Evolutionary conservation across 2,329 filamentous ascomycete genomes (phyloP).

Genomic region (Aureobasidium sp.): DNA sequence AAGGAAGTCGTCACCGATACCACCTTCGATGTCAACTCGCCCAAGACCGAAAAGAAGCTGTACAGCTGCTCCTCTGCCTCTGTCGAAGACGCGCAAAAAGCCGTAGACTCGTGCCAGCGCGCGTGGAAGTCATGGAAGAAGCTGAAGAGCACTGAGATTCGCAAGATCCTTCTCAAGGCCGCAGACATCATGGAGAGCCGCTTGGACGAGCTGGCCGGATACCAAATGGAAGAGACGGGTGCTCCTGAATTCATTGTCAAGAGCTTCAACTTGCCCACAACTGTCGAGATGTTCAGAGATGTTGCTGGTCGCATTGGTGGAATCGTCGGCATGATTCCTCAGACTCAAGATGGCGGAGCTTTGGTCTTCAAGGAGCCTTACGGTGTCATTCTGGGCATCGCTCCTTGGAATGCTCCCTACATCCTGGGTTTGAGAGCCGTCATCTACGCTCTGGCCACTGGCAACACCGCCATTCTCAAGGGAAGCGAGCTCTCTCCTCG

Average conservation of each 20-base stretch:
- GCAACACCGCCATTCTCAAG: slow-evolving; percentile 21
- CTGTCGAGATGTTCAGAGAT: slow-evolving; percentile 41
- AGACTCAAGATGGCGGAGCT: slow-evolving; percentile 40
- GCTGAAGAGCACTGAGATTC: slow-evolving; percentile 50
- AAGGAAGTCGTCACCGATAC: slow-evolving; percentile 38
- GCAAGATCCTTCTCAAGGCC: slow-evolving; percentile 61
- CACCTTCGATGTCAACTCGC: slow-evolving; percentile 50
- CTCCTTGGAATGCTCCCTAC: slow-evolving; percentile 21
- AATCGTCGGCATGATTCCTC: slow-evolving; percentile 42
- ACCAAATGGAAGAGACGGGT: slow-evolving; percentile 53
- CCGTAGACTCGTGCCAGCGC: slow-evolving; percentile 51
- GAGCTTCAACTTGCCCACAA: slow-evolving; percentile 32
- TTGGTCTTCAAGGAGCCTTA: slow-evolving; percentile 28
- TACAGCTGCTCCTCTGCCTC: slow-evolving; percentile 50
- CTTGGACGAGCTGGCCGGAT: slow-evolving; percentile 50
- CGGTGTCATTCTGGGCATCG: slow-evolving; percentile 18
- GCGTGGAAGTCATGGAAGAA: slow-evolving; percentile 63
- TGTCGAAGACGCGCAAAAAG: slow-evolving; percentile 45
- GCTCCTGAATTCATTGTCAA: slow-evolving; percentile 32
- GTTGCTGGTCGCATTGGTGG: slow-evolving; percentile 42
- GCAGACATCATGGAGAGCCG: slow-evolving; percentile 55
- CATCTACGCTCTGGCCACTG: slow-evolving; percentile 18
- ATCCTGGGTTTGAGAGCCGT: slow-evolving; percentile 18
- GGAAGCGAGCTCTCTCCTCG: slow-evolving; percentile 18
- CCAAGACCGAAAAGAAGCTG: slow-evolving; percentile 43